Conservation (phyloP, 805 yeast species). For the Starmera caribaea region DNA sequence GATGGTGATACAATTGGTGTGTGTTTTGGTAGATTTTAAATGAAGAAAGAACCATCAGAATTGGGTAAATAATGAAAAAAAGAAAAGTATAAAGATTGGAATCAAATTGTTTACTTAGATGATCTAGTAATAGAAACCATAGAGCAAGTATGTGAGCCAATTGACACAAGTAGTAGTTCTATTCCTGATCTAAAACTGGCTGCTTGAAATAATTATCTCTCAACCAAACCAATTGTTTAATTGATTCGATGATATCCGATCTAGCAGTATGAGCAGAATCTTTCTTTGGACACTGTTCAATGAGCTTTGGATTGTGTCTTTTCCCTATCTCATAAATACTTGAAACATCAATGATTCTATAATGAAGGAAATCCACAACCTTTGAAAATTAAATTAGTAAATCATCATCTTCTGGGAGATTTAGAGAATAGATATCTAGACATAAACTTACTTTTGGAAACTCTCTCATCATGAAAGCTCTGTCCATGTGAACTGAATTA, state of each 20-base stretch:
- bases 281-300: conserved; percentile 53
- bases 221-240: conserved; percentile 73
- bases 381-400: too few species aligned
- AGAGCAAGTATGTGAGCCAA: neutral
- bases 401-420: too few species aligned
- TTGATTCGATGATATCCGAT: conserved; percentile 83
- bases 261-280: conserved; percentile 74
- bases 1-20: too few species aligned
- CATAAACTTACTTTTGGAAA: conserved; percentile 76
- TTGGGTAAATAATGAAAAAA: too few species aligned
- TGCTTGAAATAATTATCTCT: conserved; percentile 48
- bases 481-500: conserved; percentile 86
- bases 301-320: conserved; percentile 64
- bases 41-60: too few species aligned
- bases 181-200: conserved; percentile 6
- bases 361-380: conserved; percentile 38
- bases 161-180: conserved; percentile 1
- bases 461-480: conserved; percentile 72
- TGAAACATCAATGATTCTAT: conserved; percentile 88
- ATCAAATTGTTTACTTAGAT: too few species aligned
- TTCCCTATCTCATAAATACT: conserved; percentile 69
- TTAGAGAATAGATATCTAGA: too few species aligned
- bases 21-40: too few species aligned
- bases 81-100: too few species aligned
- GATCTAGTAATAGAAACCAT: neutral